These are phyloP conservation scores for Actinomucor elegans DNA, from an alignment of 371 early-diverging fungal species.

Conservation along the genomic window DNA sequence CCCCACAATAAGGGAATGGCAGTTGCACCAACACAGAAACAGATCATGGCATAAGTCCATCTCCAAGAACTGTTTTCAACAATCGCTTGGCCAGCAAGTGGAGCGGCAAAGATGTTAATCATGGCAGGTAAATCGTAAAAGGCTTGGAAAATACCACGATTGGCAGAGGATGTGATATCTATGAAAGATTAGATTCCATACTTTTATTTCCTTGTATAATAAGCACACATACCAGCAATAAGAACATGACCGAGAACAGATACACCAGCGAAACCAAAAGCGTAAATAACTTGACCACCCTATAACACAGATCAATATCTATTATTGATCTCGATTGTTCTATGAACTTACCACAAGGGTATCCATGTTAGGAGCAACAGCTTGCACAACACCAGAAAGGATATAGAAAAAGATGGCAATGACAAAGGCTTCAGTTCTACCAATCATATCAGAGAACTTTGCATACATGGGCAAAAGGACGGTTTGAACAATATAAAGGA, in stretches of 20 bases:
- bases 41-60: slow-evolving; percentile 29
- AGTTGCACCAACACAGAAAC: slow-evolving; percentile 19
- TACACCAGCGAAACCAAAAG: slow-evolving; percentile 37
- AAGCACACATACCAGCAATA: slow-evolving; percentile 32
- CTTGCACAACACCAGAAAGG: slow-evolving; percentile 20
- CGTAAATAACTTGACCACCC: slow-evolving; percentile 38
- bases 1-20: slow-evolving; percentile 21
- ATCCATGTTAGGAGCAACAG: slow-evolving; percentile 18
- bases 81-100: slow-evolving; percentile 29
- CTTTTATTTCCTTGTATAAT: background rate
- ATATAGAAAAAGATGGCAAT: slow-evolving; percentile 22
- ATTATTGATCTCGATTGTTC: background rate
- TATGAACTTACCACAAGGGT: slow-evolving; percentile 13
- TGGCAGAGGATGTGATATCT: slow-evolving; percentile 34
- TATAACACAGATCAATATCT: background rate
- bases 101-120: slow-evolving; percentile 30
- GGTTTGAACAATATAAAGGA: slow-evolving; percentile 26
- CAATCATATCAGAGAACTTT: slow-evolving; percentile 30
- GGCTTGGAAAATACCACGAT: slow-evolving; percentile 40
- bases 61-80: slow-evolving; percentile 20
- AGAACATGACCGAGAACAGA: slow-evolving; percentile 34
- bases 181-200: background rate
- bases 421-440: slow-evolving; percentile 26
- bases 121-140: slow-evolving; percentile 33
- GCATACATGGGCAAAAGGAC: slow-evolving; percentile 27